Base-by-base conservation (phyloP, 2,329 filamentous ascomycete species). In the Colletotrichum graminicola region DNA sequence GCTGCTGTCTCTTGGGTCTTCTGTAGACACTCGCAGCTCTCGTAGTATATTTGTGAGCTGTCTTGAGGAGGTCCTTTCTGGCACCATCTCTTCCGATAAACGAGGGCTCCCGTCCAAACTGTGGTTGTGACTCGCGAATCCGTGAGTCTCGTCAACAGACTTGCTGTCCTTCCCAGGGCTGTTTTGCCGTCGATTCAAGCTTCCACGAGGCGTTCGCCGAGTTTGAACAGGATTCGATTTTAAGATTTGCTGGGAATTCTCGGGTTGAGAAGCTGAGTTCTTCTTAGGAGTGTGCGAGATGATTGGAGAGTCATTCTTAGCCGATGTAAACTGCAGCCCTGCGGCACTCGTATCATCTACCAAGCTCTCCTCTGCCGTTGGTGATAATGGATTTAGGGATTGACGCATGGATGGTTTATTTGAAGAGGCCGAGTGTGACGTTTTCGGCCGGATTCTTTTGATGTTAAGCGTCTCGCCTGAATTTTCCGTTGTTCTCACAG, bases 331-430 rank as follows among this genome's bases (percentile, higher is more conserved):
- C 5, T 26, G 23, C 5, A 7, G 36, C 32, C 16, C 39, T 8
- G 36, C 49, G 12, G 41, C 21, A 29, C 55, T 43, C n/a, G 14
- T 36, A 36, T 32, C 54, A 51, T 69, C 43, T 6, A 67, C 68
- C 12, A 76, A 68, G 52, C 70, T 76, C 70, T 80, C 79, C 62
- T 80, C 79, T 12, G 75, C 75, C 1, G 77, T 79, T 21, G 78
- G 78, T 8, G 78, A 79, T 7, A 80, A 71, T 11, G 70, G 60
- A 21, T 74, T 74, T 18, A 73, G 68, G 29, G 74, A 68, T n/a
- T 62, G 69, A 55, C 66, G 75, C 8, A 52, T 39, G 14, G 70
- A 47, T 2, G 73, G 14, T 36, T 63, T 68, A 18, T 66, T 62
- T 11, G 72, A 71, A 21, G 75, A 72, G 23, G 60, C 62, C 26